These are phyloP conservation scores for Neocucurbitaria cava DNA, from an alignment of 2,329 filamentous ascomycete genomes.

Conservation along the genomic window DNA sequence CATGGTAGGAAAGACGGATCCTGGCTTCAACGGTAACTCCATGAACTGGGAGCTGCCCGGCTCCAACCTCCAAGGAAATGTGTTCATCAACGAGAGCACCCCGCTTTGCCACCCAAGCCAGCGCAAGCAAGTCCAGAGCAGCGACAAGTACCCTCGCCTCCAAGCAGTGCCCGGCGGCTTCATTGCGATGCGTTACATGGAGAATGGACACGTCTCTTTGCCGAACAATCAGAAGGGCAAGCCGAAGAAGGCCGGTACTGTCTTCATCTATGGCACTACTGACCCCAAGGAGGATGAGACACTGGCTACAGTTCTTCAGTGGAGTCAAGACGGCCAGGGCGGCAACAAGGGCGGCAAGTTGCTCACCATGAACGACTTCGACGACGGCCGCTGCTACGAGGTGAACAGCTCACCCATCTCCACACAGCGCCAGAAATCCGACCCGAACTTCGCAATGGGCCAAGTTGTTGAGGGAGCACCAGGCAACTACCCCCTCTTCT, in stretches of 20 bases:
- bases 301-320: slow-evolving; percentile 72
- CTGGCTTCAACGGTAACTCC: slow-evolving; percentile 66
- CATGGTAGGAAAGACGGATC: slow-evolving; percentile 64
- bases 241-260: slow-evolving; percentile 52
- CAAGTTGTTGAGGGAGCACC: slow-evolving; percentile 42
- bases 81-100: slow-evolving; percentile 59
- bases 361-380: slow-evolving; percentile 79
- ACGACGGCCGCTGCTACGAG: slow-evolving; percentile 92
- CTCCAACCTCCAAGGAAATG: slow-evolving; percentile 47
- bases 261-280: slow-evolving; percentile 59
- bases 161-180: slow-evolving; percentile 58
- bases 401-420: slow-evolving; percentile 67
- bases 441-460: slow-evolving; percentile 63
- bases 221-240: slow-evolving; percentile 51
- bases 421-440: slow-evolving; percentile 62
- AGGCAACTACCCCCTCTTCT: slow-evolving; percentile 67
- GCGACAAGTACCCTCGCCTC: slow-evolving; percentile 67
- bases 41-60: slow-evolving; percentile 63
- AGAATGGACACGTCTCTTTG: slow-evolving; percentile 59
- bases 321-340: slow-evolving; percentile 81
- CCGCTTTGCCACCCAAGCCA: slow-evolving; percentile 71
- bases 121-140: slow-evolving; percentile 60
- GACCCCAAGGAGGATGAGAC: slow-evolving; percentile 61
- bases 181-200: slow-evolving; percentile 58
- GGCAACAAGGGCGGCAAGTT: slow-evolving; percentile 80